Base-by-base conservation (phyloP, 2,329 filamentous ascomycete genomes). In the Sclerotinia spermophila region DNA sequence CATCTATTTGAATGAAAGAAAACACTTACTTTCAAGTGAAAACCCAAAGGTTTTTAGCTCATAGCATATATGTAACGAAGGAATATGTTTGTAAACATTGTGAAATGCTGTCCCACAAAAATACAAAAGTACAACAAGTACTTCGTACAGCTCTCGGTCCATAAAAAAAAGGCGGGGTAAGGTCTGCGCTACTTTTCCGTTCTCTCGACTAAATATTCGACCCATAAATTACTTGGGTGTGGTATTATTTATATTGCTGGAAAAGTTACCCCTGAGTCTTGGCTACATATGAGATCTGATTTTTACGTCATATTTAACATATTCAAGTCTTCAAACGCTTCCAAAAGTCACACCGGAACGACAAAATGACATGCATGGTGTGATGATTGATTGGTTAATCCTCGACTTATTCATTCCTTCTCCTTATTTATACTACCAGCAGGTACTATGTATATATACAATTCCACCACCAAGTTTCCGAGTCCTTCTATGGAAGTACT, bases 121-220 rank as follows among this genome's bases (percentile, higher is more conserved):
- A 35, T 24, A 45, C 59, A 24, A 45, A 58, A 58, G 27, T 42
- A 44, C 35, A 67, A n/a, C 35, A 5, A 60, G 27, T 55, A 35
- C 38, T 64, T n/a, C n/a, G n/a, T n/a, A 38, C 30, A 59, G 56
- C 21, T 35, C 33, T 51, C 61, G 44, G 44, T 27, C 40, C 30
- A 35, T 21, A 45, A 35, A 59, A 35, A 27, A 45, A 35, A 59
- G 58, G 66, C 66, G 66, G 66, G 66, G 66, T 68, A 68, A 45
- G 30, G 21, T 45, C 45, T 33, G 44, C 27, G 40, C 66, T n/a
- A 38, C 53, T 42, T 48, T 44, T 42, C 38, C 40, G 53, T 38
- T 44, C n/a, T 60, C 15, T 53, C 13, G n/a, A 27, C n/a, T n/a
- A 6, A 6, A 6, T 11, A 27, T 24, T 19, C 5, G 66, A 68